These are phyloP conservation scores for Punctularia strigosozonata DNA, from an alignment of 768 basidiomycete genomes.

Conservation along the genomic window DNA sequence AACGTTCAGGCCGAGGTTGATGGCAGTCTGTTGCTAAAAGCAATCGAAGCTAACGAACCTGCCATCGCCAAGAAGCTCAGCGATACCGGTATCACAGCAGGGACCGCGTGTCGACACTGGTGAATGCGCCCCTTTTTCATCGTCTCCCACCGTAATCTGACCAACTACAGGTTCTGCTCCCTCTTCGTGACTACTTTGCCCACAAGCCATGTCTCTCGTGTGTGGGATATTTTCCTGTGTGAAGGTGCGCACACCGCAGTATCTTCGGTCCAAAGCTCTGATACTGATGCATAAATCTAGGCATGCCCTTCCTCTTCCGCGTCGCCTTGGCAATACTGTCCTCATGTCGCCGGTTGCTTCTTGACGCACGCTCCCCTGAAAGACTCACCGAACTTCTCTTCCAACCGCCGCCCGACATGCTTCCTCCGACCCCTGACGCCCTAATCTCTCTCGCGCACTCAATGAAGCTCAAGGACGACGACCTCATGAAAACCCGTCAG, in stretches of 20 bases:
- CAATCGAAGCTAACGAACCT: constrained; percentile 52
- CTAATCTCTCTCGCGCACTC: constrained; percentile 50
- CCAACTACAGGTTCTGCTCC: constrained; percentile 47
- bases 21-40: constrained; percentile 54
- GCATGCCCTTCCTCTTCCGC: constrained; percentile 64
- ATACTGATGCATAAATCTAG: constrained; percentile 24
- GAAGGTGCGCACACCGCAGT: constrained; percentile 40
- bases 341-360: constrained; percentile 45
- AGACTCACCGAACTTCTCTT: constrained; percentile 35
- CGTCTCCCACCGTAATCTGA: constrained; percentile 1
- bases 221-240: constrained; percentile 77
- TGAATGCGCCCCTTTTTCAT: constrained; percentile 18
- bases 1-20: constrained; percentile 66
- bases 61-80: constrained; percentile 51
- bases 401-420: constrained; percentile 36
- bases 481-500: constrained; percentile 58
- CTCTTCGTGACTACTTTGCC: constrained; percentile 63
- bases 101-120: constrained; percentile 54
- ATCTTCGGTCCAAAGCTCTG: not conserved
- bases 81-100: constrained; percentile 48
- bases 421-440: constrained; percentile 50
- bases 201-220: constrained; percentile 49
- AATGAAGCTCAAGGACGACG: constrained; percentile 70
- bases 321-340: constrained; percentile 54
- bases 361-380: constrained; percentile 37